A percentile compares a stretch with the other conserved stretches of the same genome.
These are phyloP conservation scores for Paracorniculantispora psalliotae DNA, from an alignment of 2,329 filamentous ascomycete genomes.

Conservation along the genomic window DNA sequence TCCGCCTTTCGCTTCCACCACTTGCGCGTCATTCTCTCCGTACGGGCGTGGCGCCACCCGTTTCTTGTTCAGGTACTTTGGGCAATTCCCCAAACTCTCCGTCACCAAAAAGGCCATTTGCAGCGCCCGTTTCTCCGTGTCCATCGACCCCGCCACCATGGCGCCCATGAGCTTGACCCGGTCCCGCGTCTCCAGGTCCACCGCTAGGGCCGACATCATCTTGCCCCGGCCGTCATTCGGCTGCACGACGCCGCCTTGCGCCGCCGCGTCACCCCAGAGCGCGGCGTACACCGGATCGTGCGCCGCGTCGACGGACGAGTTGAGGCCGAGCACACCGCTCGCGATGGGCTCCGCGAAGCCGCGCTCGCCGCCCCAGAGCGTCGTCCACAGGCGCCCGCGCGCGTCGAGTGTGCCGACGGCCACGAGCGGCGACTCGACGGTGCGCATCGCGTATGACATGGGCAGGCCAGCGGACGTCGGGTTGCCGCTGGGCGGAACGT, in stretches of 20 bases:
- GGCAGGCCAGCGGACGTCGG: conserved; percentile 63
- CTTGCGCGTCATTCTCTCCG: conserved; percentile 43
- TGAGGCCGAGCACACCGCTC: conserved; percentile 58
- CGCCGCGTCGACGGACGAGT: conserved; percentile 52
- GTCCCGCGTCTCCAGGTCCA: conserved; percentile 49
- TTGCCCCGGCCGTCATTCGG: conserved; percentile 36
- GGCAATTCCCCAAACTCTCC: conserved; percentile 75
- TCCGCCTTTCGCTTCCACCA: conserved; percentile 34
- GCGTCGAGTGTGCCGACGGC: conserved; percentile 69
- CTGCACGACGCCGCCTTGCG: conserved; percentile 26
- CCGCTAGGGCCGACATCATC: conserved; percentile 49
- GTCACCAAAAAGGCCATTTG: conserved; percentile 64
- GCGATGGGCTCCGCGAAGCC: conserved; percentile 63
- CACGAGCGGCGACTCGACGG: conserved; percentile 60
- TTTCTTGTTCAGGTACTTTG: conserved; percentile 81
- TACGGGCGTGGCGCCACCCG: conserved; percentile 42
- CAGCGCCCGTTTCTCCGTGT: conserved; percentile 32
- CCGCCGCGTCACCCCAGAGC: conserved; percentile 42
- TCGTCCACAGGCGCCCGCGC: conserved; percentile 66
- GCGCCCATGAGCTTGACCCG: conserved; percentile 69
- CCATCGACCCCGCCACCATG: conserved; percentile 60
- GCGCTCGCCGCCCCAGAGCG: conserved; percentile 68
- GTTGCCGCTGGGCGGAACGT: conserved; percentile 53
- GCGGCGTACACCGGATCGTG: conserved; percentile 67
- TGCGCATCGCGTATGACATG: conserved; percentile 53